Base-by-base conservation (phyloP, 108 stramenopile genomes). In the Nannochloropsis oceanica region DNA sequence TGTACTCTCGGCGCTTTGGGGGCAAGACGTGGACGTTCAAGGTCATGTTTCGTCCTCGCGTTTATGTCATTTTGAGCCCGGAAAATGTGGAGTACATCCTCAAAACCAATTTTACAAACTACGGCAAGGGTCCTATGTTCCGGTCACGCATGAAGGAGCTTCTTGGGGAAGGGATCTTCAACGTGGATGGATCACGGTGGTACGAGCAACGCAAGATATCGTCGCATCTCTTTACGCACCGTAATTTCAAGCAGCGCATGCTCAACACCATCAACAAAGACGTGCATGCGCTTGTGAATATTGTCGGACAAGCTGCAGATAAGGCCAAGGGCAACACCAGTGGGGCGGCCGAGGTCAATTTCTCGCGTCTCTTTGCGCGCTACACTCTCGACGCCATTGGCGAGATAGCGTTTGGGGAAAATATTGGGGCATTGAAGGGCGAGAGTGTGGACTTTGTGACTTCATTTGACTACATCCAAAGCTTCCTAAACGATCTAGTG, bases 131-230 rank as follows among this genome's bases (percentile, higher is more conserved):
- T 13, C 26, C 44, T 9, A 20, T 59, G 20, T 82, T 87, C n/a
- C 24, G 80, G 18, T 20, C 14, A 10, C 27, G 18, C 26, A 80
- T 90, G 13, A 26, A 79, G 20, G 86, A 73, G n/a, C n/a, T 73
- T 26, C 82, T 92, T 11, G 91, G 92, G 42, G 80, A 89, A 20
- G 93, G 93, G 27, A 92, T 93, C 79, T 92, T 93, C 81, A 87
- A 87, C 79, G 83, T 85, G 9, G 93, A 92, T 80, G 90, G 90
- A 25, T 13, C 73, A 25, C 34, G n/a, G 11, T 93, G 93, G 93
- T 83, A 87, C n/a, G 20, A 43, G 26, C 93, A 93, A 25, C 91
- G 93, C 43, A 93, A 92, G 73, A 87, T 87, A 14, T 85, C 90
- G 13, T 84, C 91, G 43, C 79, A 84, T 27, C 80, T 93, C 42